These are phyloP conservation scores for Vanrija sp. DNA, from an alignment of 1,284 basidiomycete species.

Conservation along the genomic window DNA sequence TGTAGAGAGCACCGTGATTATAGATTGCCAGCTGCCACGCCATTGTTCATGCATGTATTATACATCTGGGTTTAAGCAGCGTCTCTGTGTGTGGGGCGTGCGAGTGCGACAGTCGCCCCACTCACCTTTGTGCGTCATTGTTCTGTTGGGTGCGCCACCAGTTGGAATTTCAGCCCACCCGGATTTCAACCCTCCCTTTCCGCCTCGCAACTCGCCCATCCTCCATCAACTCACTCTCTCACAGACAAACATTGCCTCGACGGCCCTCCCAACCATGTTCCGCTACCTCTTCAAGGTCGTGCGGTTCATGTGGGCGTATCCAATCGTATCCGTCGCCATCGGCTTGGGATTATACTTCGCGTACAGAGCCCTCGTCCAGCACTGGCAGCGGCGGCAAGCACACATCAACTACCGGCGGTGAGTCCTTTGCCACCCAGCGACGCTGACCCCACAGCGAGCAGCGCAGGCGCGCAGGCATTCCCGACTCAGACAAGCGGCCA, in stretches of 20 bases:
- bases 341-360: not conserved
- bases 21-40: no score
- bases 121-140: no score
- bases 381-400: not conserved
- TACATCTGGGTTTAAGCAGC: no score
- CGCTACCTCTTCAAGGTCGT: not conserved
- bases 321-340: not conserved
- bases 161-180: not conserved
- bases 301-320: not conserved
- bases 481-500: slow-evolving; percentile 18
- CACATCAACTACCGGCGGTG: not conserved
- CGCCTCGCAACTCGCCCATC: not conserved
- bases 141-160: no score
- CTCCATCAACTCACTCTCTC: not conserved
- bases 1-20: no score
- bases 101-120: no score
- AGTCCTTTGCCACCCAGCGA: slow-evolving; percentile 1
- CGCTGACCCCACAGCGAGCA: slow-evolving; percentile 8
- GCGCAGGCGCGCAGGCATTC: slow-evolving; percentile 20
- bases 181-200: not conserved
- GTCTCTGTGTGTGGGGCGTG: no score
- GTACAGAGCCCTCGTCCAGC: not conserved
- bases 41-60: no score
- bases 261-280: not conserved
- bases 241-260: not conserved